These are phyloP conservation scores for Jackrogersella multiformis DNA, from an alignment of 495 filamentous ascomycete genomes.

Conservation along the genomic window DNA sequence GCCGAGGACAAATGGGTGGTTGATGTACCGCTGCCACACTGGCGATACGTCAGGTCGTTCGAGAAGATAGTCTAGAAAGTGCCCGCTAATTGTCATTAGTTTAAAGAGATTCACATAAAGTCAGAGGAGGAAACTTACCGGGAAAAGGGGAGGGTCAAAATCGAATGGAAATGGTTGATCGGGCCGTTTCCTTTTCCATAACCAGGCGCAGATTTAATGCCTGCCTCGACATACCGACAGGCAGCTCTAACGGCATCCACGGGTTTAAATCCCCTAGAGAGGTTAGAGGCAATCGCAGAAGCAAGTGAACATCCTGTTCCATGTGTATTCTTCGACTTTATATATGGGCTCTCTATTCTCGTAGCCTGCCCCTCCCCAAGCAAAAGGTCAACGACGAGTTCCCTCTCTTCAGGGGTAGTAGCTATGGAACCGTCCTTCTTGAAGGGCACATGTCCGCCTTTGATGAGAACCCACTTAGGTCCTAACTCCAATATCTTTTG, in stretches of 20 bases:
- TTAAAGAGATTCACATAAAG: slow-evolving; percentile 8
- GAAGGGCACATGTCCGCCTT: slow-evolving; percentile 92
- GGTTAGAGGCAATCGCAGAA: slow-evolving; percentile 90
- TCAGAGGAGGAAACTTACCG: slow-evolving; percentile 66
- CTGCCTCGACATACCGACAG: slow-evolving; percentile 83
- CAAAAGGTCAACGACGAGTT: slow-evolving; percentile 78
- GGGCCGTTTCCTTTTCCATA: slow-evolving; percentile 86
- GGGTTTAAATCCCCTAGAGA: slow-evolving; percentile 70
- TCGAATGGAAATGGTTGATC: slow-evolving; percentile 93
- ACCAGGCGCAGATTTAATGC: slow-evolving; percentile 77
- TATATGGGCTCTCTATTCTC: slow-evolving; percentile 72
- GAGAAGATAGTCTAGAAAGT: slow-evolving; percentile 87
- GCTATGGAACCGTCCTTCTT: slow-evolving; percentile 67
- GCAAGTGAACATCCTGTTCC: slow-evolving; percentile 96
- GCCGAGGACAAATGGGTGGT: slow-evolving; percentile 82
- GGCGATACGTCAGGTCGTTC: slow-evolving; percentile 73
- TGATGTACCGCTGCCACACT: slow-evolving; percentile 76
- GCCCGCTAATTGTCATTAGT: slow-evolving; percentile 63
- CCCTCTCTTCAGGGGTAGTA: slow-evolving; percentile 62
- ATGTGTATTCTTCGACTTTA: slow-evolving; percentile 83
- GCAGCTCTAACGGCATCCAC: slow-evolving; percentile 72
- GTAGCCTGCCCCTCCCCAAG: slow-evolving; percentile 64
- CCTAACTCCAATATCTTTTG: slow-evolving; percentile 72
- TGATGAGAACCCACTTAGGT: slow-evolving; percentile 81
- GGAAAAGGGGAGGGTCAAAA: slow-evolving; percentile 79